Conservation (phyloP, 345 rosid species). For the Citrus glauca region DNA sequence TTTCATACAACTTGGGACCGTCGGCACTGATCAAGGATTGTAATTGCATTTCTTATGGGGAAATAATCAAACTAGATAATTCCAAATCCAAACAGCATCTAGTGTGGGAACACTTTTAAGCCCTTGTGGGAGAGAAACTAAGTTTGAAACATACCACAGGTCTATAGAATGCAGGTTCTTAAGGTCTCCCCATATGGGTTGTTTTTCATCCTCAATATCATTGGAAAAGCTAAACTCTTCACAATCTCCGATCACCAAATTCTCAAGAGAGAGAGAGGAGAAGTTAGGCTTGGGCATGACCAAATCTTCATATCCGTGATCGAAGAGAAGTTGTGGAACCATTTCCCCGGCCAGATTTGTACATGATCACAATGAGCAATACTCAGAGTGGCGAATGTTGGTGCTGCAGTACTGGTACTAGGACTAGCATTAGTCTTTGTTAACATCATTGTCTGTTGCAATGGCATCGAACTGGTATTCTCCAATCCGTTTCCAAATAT, state of each 20-base stretch:
- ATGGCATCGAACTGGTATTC: too few relatives aligned
- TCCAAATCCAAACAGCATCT: neutral
- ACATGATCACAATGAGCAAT: neutral
- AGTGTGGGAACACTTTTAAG: neutral
- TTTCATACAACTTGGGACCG: neutral
- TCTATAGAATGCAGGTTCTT: neutral
- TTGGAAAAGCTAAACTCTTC: too few relatives aligned
- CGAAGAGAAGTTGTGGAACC: neutral
- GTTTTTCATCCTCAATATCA: too few relatives aligned
- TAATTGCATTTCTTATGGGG: neutral
- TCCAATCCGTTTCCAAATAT: too few relatives aligned
- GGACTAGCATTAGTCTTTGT: too few relatives aligned
- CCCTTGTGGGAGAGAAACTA: neutral
- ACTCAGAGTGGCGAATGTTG: neutral
- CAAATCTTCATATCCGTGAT: neutral
- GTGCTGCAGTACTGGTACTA: too few relatives aligned
- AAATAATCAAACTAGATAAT: neutral
- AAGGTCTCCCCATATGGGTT: too few relatives aligned
- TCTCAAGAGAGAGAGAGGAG: too few relatives aligned
- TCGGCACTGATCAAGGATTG: neutral
- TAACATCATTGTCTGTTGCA: too few relatives aligned
- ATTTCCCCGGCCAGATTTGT: neutral
- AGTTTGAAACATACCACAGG: neutral
- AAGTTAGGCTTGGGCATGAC: too few relatives aligned
- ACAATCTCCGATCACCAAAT: too few relatives aligned